A percentile compares a stretch with the other conserved stretches of the same genome.
Conservation (phyloP, 164 flowering plant species). For the Stephania japonica region DNA sequence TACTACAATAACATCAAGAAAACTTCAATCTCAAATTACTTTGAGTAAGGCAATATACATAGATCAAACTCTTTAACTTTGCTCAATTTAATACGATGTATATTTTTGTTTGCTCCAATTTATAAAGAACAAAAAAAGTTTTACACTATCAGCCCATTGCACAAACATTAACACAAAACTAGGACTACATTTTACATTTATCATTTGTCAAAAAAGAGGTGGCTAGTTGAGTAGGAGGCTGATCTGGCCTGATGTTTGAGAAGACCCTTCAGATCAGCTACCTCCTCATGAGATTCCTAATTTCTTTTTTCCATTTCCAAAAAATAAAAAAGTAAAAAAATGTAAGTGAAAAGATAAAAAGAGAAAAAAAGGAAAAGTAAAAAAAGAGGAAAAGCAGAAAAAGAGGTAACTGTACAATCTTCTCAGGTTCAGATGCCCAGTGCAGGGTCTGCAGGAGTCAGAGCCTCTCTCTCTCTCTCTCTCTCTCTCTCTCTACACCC, state of each 20-base stretch:
- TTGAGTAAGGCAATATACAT: too few species aligned
- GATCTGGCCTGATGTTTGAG: background rate
- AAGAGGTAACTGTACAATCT: constrained; percentile 16
- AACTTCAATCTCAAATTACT: too few species aligned
- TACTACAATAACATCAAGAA: too few species aligned
- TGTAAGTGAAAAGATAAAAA: constrained; percentile 3
- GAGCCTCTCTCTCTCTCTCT: background rate
- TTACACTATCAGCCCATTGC: too few species aligned
- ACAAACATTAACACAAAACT: too few species aligned
- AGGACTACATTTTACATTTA: too few species aligned
- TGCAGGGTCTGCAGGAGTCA: background rate
- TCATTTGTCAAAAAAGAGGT: too few species aligned
- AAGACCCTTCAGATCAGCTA: background rate
- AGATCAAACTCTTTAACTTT: too few species aligned
- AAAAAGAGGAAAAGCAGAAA: background rate
- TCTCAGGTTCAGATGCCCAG: constrained; percentile 2
- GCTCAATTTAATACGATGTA: too few species aligned
- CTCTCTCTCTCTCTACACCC: constrained; percentile 2
- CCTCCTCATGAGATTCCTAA: background rate
- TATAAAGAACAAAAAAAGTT: too few species aligned
- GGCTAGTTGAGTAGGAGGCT: too few species aligned
- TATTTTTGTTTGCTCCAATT: too few species aligned
- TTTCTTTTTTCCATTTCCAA: background rate
- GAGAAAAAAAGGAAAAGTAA: background rate
- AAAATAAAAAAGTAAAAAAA: constrained; percentile 9